Evolutionary conservation across 2,329 filamentous ascomycete species (phyloP), one percentile per base, ranked within the genome.

Genomic region (Exserohilum rostratum): DNA sequence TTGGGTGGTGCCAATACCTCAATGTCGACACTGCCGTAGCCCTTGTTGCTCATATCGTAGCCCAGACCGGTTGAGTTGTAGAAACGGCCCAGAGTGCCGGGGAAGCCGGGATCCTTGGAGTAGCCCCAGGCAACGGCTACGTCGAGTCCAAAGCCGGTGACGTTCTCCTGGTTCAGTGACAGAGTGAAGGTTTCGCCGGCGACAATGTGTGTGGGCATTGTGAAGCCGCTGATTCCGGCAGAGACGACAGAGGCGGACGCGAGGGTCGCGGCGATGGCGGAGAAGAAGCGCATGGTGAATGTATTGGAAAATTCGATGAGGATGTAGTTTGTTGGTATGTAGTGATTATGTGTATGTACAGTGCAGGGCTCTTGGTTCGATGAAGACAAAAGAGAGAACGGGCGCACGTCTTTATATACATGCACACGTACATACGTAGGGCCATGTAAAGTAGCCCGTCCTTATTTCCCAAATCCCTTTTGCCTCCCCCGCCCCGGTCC

Each of bases 91-190:
- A 80, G 63, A 4, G 62, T 60, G 7, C 53, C 52, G 0, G 64
- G 62, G 55, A 58, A 73, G 4, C 73, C 66, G 1, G 47, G 43
- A 5, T 45, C 45, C 5, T 44, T 17, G n/a, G 37, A 20, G 56
- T 71, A 75, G 33, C 80, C 80, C 58, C 79, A 79, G 25, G 75
- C 77, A 9, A 81, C 73, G 47, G 78, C 72, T 2, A 82, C 67
- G 57, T 82, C 79, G 59, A 72, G 65, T 27, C 80, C 76, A 46
- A 68, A 50, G 65, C 82, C 79, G 65, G 79, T 77, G 70, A 80
- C 81, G 68, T 75, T 73, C 43, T 75, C 67, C 38, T 74, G 76
- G 37, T 71, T 40, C 57, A 82, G 72, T 17, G 71, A 70, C 62
- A 77, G 70, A 27, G 70, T 63, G 67, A 79, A 75, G 38, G 69